phyloP scores from a whole-genome alignment of 139 green algal species.

The Dunaliella sp. region DNA sequence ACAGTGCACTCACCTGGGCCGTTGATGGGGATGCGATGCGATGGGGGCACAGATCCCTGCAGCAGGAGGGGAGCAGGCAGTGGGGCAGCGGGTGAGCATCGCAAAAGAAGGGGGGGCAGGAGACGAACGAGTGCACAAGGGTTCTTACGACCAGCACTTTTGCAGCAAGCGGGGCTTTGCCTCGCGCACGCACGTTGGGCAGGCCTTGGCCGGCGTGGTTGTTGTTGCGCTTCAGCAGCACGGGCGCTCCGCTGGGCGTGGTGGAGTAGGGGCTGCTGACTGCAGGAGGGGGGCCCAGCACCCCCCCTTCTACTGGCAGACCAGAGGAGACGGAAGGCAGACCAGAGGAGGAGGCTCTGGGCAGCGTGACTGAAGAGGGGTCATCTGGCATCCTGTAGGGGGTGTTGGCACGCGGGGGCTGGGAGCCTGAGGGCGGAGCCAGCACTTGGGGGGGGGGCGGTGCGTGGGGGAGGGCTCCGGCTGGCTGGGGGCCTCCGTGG shows the following conservation, averaged over 20 bases:
- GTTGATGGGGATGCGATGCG: not conserved
- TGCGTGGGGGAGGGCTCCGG: not conserved
- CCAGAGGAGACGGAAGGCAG: not conserved
- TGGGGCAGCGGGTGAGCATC: not conserved
- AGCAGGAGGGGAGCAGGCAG: not conserved
- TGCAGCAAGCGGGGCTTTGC: not conserved
- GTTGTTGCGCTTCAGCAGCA: slow-evolving; percentile 11
- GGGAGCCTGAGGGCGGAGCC: not conserved
- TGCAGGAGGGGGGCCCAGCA: not conserved
- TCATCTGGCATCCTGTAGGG: not conserved
- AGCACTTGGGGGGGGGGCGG: not conserved
- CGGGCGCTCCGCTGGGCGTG: slow-evolving; percentile 22
- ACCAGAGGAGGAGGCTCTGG: slow-evolving; percentile 4
- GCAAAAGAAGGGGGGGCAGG: not conserved
- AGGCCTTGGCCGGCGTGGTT: not conserved
- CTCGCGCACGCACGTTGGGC: slow-evolving; percentile 1
- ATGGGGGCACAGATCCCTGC: not conserved
- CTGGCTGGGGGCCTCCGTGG: not conserved
- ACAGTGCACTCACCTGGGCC: not conserved
- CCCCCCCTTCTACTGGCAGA: not conserved
- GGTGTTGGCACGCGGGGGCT: not conserved
- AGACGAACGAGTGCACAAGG: not conserved
- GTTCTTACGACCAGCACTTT: not conserved
- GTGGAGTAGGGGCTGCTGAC: not conserved
- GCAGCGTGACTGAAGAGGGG: not conserved